Conservation (phyloP, 2,329 filamentous ascomycete species). For the Fusarium circinatum region DNA sequence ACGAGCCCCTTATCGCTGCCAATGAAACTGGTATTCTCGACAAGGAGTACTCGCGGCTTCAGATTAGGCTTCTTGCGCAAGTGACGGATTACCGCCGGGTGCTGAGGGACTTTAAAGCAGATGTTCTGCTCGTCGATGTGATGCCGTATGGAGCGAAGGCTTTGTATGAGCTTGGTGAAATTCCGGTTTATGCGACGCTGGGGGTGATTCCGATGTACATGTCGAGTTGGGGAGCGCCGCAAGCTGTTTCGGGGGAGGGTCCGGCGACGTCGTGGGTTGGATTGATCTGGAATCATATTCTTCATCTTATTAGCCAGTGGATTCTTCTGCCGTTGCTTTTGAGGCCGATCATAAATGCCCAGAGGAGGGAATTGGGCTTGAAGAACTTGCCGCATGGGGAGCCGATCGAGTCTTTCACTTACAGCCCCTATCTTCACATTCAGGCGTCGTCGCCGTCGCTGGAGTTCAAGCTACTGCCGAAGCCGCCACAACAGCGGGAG, state of each 20-base stretch:
- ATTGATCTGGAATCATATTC: constrained; percentile 42
- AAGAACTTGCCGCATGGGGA: constrained; percentile 44
- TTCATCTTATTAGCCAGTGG: constrained; percentile 44
- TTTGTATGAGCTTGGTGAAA: constrained; percentile 48
- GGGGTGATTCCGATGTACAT: constrained; percentile 54
- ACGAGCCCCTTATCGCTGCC: constrained; percentile 43
- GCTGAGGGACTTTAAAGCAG: constrained; percentile 43
- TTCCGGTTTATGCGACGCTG: constrained; percentile 51
- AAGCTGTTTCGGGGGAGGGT: constrained; percentile 46
- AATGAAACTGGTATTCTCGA: constrained; percentile 49
- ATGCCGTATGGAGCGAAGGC: constrained; percentile 51
- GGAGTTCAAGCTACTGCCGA: constrained; percentile 46
- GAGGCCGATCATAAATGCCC: constrained; percentile 45
- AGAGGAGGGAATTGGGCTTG: constrained; percentile 46
- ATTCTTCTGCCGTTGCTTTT: constrained; percentile 43
- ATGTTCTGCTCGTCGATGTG: constrained; percentile 52
- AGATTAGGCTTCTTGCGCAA: constrained; percentile 48
- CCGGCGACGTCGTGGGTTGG: constrained; percentile 45
- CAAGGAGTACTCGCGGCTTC: constrained; percentile 38
- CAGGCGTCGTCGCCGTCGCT: constrained; percentile 50
- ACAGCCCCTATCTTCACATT: constrained; percentile 53
- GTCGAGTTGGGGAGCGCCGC: constrained; percentile 44
- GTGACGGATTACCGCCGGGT: constrained; percentile 50
- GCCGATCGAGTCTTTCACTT: constrained; percentile 47
- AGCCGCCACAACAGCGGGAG: constrained; percentile 26